phyloP scores from a whole-genome alignment of 345 rosid species.

The Arabidopsis arenosa region DNA sequence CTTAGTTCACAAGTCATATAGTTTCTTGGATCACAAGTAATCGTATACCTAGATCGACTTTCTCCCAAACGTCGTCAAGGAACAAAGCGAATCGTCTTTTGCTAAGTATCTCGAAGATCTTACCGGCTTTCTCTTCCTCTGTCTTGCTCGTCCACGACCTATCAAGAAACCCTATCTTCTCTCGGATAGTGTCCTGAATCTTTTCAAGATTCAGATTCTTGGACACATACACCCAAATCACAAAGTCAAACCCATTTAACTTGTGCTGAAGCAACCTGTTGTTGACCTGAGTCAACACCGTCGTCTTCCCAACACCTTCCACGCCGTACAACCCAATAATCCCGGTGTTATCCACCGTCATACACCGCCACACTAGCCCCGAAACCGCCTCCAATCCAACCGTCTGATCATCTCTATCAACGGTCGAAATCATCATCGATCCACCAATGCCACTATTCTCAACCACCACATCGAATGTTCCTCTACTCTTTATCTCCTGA shows the following conservation, averaged over 20 bases:
- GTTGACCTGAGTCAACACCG: slow-evolving; percentile 50
- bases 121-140: slow-evolving; percentile 37
- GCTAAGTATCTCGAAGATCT: slow-evolving; percentile 42
- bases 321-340: slow-evolving; percentile 49
- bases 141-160: slow-evolving; percentile 44
- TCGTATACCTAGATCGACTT: slow-evolving; percentile 39
- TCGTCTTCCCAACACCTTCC: slow-evolving; percentile 53
- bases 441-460: slow-evolving; percentile 40
- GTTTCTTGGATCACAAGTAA: slow-evolving; percentile 8
- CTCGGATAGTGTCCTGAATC: slow-evolving; percentile 46
- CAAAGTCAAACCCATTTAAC: slow-evolving; percentile 44
- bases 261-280: slow-evolving; percentile 41
- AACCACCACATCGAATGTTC: slow-evolving; percentile 43
- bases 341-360: slow-evolving; percentile 42
- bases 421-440: slow-evolving; percentile 37
- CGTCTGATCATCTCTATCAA: slow-evolving; percentile 41
- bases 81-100: slow-evolving; percentile 47
- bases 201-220: slow-evolving; percentile 43
- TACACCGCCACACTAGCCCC: slow-evolving; percentile 44
- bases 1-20: neutral
- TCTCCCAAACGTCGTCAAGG: slow-evolving; percentile 51
- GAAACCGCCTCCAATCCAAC: slow-evolving; percentile 46
- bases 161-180: slow-evolving; percentile 46
- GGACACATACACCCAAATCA: slow-evolving; percentile 50
- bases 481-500: slow-evolving; percentile 36